These are phyloP conservation scores for Stipa capillata DNA, from an alignment of 176 grass and related monocot species.

Conservation along the genomic window DNA sequence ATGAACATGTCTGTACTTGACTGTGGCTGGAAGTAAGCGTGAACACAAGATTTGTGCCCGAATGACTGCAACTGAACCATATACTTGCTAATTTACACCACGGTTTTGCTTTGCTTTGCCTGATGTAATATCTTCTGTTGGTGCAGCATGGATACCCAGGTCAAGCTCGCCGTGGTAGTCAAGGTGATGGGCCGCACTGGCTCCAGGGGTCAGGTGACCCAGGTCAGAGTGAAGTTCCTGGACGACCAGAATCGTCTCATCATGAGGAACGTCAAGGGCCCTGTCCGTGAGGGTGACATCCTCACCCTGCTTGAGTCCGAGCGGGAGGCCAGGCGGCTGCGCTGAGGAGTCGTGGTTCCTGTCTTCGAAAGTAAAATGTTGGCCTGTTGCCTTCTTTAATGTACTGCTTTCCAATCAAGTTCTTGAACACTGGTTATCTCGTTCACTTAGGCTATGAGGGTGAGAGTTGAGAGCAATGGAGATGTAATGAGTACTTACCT, in stretches of 20 bases:
- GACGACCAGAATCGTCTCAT: too few relatives aligned
- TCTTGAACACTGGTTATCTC: background rate
- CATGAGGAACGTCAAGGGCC: too few relatives aligned
- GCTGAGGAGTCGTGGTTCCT: slow-evolving; percentile 22
- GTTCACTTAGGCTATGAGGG: too few relatives aligned
- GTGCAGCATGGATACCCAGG: slow-evolving; percentile 64
- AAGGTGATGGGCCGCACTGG: too few relatives aligned
- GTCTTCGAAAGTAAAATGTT: background rate
- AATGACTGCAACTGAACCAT: background rate
- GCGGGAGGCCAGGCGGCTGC: slow-evolving; percentile 69
- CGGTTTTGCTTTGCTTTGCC: too few relatives aligned
- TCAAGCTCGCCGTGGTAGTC: slow-evolving; percentile 65
- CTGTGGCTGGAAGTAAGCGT: background rate
- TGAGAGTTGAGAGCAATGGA: background rate
- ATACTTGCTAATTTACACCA: fast-evolving
- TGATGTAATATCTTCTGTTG: background rate
- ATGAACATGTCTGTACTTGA: background rate
- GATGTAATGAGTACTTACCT: slow-evolving; percentile 1
- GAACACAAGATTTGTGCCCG: background rate
- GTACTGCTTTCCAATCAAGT: slow-evolving; percentile 9
- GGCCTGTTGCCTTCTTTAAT: background rate
- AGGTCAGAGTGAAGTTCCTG: too few relatives aligned
- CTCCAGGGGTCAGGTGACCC: slow-evolving; percentile 74
- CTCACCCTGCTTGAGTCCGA: slow-evolving; percentile 68
- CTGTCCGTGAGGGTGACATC: too few relatives aligned